Evolutionary conservation across 2,329 filamentous ascomycete species (phyloP), one percentile per base, ranked within the genome.

Genomic region (Cytospora paraplurivora): DNA sequence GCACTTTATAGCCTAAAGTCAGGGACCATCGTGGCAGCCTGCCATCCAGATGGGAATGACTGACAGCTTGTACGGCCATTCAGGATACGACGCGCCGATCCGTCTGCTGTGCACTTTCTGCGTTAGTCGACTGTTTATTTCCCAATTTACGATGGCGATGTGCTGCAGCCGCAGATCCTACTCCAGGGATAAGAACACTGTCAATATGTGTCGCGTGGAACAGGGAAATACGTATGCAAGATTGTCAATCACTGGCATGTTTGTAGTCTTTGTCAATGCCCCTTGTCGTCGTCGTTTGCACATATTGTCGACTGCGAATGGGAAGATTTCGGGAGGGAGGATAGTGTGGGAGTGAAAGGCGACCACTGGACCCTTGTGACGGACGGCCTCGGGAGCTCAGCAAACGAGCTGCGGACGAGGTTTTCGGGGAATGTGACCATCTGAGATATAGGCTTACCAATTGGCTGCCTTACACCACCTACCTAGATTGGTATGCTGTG

Each of bases 81-180:
- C 35, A 13, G 8, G 35, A 61, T 12, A 41, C 49, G 59, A 55
- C 59, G 59, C 47, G 50, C 19, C 17, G 58, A 61, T 61, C 44
- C n/a, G 41, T 44, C 10, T 44, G 17, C 41, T n/a, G n/a, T 21
- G n/a, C 21, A 5, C 58, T 27, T 32, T 54, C 32, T 60, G 32
- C 10, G 27, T 19, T 41, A 49, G 17, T 19, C 32, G 7, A 38
- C 41, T 19, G 32, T 34, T 49, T 32, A 49, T 61, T 49, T 11
- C 37, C 37, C 44, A 51, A 10, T 33, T 55, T 61, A 38, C 35
- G 51, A 51, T 37, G 49, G 47, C 34, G 59, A 55, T 61, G 32
- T 50, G 41, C 59, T 49, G 51, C 44, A 47, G 44, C 27, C 27
- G 27, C 27, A 27, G 27, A 27, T 27, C 27, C 27, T 4, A 27